Conservation (phyloP, 2,329 filamentous ascomycete genomes). For the Venturia pyrina region DNA sequence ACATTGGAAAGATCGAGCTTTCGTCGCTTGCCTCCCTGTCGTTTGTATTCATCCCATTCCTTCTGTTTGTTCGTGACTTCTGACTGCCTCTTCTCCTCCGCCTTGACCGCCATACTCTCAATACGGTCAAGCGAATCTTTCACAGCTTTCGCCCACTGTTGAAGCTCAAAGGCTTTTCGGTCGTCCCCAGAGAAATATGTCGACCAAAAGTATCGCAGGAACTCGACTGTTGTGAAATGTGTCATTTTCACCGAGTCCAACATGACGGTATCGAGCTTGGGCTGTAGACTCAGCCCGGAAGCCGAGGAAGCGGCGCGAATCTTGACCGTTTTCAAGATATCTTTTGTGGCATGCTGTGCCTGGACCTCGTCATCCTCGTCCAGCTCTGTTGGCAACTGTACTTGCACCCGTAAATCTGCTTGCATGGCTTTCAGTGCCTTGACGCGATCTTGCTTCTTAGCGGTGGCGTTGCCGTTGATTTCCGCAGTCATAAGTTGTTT, state of each 20-base stretch:
- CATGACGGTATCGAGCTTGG: conserved; percentile 32
- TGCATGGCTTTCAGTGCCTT: conserved; percentile 52
- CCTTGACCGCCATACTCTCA: conserved; percentile 66
- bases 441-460: conserved; percentile 29
- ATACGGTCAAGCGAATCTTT: conserved; percentile 69
- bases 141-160: conserved; percentile 73
- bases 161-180: conserved; percentile 68
- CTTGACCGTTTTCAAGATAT: conserved; percentile 55
- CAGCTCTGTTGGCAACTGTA: conserved; percentile 40
- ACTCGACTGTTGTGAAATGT: conserved; percentile 88
- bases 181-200: conserved; percentile 83
- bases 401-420: conserved; percentile 42
- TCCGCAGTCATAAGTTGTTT: conserved; percentile 59
- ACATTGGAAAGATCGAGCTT: conserved; percentile 59
- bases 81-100: conserved; percentile 62
- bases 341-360: conserved; percentile 48
- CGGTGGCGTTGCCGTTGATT: conserved; percentile 23
- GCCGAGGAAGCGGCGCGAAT: conserved; percentile 41
- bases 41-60: conserved; percentile 60
- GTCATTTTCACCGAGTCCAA: conserved; percentile 61
- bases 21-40: conserved; percentile 64
- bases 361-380: conserved; percentile 47
- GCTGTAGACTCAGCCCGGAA: conserved; percentile 19
- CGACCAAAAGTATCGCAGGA: conserved; percentile 94
- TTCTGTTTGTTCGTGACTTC: conserved; percentile 57